Evolutionary conservation across 1,139 yeast species (phyloP).

Genomic region (Protomyces inouyei): DNA sequence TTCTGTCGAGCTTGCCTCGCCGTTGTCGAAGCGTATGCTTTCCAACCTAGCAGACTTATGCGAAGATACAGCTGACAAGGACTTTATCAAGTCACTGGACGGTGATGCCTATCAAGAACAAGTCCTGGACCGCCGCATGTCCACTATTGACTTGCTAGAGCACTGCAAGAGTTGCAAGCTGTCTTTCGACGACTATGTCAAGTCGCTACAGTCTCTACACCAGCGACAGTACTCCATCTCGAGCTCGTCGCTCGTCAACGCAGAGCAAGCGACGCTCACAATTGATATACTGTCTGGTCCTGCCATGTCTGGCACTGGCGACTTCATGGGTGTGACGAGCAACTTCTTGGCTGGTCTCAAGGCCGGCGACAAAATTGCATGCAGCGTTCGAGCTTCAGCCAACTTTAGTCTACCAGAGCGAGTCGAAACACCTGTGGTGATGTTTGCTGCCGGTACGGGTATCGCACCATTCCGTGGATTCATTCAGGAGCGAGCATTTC

Average conservation of each 20-base stretch:
- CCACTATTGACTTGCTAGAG: slow-evolving; percentile 20
- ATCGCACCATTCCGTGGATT: slow-evolving; percentile 98
- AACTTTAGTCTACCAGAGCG: slow-evolving; percentile 19
- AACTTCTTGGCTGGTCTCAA: slow-evolving; percentile 17
- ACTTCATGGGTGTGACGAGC: slow-evolving; percentile 22
- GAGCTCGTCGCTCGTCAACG: slow-evolving; percentile 19
- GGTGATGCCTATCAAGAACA: slow-evolving; percentile 15
- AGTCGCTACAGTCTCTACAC: slow-evolving; percentile 13
- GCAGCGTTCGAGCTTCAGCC: slow-evolving; percentile 23
- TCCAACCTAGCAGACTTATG: slow-evolving; percentile 3
- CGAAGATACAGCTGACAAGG: slow-evolving; percentile 2
- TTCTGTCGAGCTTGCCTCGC: slow-evolving; percentile 21
- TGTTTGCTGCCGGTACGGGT: slow-evolving; percentile 52
- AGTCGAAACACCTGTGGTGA: slow-evolving; percentile 12
- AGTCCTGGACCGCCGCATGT: slow-evolving; percentile 14
- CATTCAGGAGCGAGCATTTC: slow-evolving; percentile 71
- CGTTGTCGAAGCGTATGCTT: slow-evolving; percentile 8
- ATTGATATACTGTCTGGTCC: slow-evolving; percentile 14
- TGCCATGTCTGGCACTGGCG: slow-evolving; percentile 14
- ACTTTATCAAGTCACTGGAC: slow-evolving; percentile 14
- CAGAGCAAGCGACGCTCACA: slow-evolving; percentile 16
- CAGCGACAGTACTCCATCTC: slow-evolving; percentile 26
- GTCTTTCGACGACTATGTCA: slow-evolving; percentile 20
- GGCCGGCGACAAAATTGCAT: slow-evolving; percentile 18
- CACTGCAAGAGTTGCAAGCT: slow-evolving; percentile 10